Percentiles rank a stretch among this genome's conserved stretches.
phyloP scores from a whole-genome alignment of 345 rosid genomes.

The Dipteronia dyeriana region DNA sequence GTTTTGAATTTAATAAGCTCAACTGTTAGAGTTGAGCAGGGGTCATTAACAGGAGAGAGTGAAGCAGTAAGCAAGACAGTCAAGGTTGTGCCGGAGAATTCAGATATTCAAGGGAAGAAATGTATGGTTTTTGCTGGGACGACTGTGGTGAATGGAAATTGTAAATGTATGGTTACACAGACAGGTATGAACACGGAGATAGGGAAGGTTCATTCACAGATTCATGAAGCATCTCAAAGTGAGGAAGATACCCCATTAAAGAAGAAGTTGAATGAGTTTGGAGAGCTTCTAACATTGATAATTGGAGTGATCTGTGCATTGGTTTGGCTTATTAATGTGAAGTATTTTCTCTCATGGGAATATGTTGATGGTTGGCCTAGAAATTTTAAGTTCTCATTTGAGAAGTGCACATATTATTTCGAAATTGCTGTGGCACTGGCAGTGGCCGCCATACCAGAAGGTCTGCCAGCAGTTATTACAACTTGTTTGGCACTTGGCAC shows the following conservation, averaged over 20 bases:
- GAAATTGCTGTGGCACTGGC: constrained; percentile 97
- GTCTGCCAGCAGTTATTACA: constrained; percentile 94
- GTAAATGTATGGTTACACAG: constrained; percentile 72
- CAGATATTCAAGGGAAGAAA: constrained; percentile 87
- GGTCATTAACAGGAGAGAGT: constrained; percentile 92
- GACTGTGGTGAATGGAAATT: constrained; percentile 83
- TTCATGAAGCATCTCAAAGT: constrained; percentile 79
- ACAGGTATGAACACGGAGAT: constrained; percentile 89
- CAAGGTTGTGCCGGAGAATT: constrained; percentile 58
- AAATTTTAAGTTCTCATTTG: constrained; percentile 88
- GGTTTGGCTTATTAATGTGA: constrained; percentile 94
- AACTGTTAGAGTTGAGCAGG: constrained; percentile 79
- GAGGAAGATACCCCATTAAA: constrained; percentile 95
- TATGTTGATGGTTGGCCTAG: constrained; percentile 87
- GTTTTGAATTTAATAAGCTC: constrained; percentile 68
- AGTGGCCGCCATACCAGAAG: constrained; percentile 98
- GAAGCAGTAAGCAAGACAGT: constrained; percentile 85
- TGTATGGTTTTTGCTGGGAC: constrained; percentile 92
- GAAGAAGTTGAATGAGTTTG: constrained; percentile 91
- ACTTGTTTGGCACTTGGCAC: constrained; percentile 96
- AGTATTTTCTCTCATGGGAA: constrained; percentile 92
- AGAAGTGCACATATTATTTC: constrained; percentile 97
- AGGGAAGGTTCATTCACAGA: constrained; percentile 91
- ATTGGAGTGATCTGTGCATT: constrained; percentile 79
- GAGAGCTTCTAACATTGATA: constrained; percentile 75